phyloP scores from a whole-genome alignment of 441 rosid species.

The Eruca vesicaria region DNA sequence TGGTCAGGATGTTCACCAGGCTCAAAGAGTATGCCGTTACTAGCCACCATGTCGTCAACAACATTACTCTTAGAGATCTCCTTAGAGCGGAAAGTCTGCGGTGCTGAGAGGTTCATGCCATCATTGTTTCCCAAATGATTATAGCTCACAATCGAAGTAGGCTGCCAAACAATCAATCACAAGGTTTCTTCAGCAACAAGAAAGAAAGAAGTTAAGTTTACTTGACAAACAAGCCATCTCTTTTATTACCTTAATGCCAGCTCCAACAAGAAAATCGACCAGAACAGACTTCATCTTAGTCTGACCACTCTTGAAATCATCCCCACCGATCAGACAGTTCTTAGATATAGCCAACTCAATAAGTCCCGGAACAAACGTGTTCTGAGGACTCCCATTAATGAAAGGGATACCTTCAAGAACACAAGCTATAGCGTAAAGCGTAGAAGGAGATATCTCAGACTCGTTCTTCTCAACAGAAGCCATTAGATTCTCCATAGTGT shows the following conservation, averaged over 20 bases:
- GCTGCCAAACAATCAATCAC: slow-evolving; percentile 42
- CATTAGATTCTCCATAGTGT: slow-evolving; percentile 74
- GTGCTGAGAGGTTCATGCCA: slow-evolving; percentile 96
- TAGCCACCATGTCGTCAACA: slow-evolving; percentile 94
- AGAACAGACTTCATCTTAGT: slow-evolving; percentile 95
- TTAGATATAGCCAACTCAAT: slow-evolving; percentile 81
- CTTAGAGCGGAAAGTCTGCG: slow-evolving; percentile 92
- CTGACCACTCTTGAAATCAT: slow-evolving; percentile 98
- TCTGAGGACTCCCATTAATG: slow-evolving; percentile 97
- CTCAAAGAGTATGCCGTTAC: slow-evolving; percentile 82
- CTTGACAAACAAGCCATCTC: not conserved
- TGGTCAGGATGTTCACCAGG: slow-evolving; percentile 98
- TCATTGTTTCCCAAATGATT: slow-evolving; percentile 95
- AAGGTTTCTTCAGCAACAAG: not conserved
- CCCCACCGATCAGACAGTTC: slow-evolving; percentile 90
- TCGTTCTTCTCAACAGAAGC: slow-evolving; percentile 75
- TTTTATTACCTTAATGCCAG: slow-evolving; percentile 86
- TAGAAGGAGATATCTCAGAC: slow-evolving; percentile 92
- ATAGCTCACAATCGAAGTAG: slow-evolving; percentile 96
- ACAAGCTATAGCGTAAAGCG: slow-evolving; percentile 83
- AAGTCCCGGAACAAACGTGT: slow-evolving; percentile 94
- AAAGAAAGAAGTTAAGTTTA: not conserved
- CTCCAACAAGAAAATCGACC: slow-evolving; percentile 96
- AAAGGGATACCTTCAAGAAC: slow-evolving; percentile 81
- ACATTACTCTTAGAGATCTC: slow-evolving; percentile 97